phyloP scores from a whole-genome alignment of 164 flowering plant species.

The Macadamia integrifolia region DNA sequence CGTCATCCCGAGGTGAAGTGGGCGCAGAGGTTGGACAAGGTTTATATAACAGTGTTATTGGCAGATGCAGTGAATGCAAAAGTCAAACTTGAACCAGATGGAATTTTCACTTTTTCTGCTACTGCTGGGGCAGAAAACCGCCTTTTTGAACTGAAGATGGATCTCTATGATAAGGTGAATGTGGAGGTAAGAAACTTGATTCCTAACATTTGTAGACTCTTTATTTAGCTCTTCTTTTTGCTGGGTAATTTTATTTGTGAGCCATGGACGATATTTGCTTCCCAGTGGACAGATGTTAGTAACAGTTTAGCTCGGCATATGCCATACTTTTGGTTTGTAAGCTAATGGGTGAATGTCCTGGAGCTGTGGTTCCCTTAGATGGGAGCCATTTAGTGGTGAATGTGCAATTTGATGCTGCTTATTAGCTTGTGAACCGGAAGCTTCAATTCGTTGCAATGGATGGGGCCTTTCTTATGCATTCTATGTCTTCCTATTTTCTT shows the following conservation, averaged over 20 bases:
- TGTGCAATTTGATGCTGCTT: neutral
- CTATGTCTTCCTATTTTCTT: neutral
- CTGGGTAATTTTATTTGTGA: neutral
- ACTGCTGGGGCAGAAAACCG: constrained; percentile 54
- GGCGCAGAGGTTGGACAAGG: constrained; percentile 87
- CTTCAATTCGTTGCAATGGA: too few relatives aligned
- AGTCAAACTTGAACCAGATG: constrained; percentile 79
- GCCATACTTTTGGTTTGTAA: too few relatives aligned
- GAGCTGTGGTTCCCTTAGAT: neutral
- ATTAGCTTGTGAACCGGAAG: neutral
- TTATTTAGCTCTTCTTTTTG: neutral
- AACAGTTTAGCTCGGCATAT: neutral
- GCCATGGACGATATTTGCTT: neutral
- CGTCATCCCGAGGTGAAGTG: constrained; percentile 92
- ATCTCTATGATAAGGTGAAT: constrained; percentile 74
- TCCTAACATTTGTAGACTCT: neutral
- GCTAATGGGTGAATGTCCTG: too few relatives aligned
- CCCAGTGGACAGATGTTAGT: neutral
- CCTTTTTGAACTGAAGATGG: constrained; percentile 65
- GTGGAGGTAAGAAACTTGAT: constrained; percentile 56
- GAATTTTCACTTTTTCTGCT: constrained; percentile 68
- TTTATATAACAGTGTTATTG: constrained; percentile 61
- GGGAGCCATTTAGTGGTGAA: neutral
- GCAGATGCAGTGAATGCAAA: constrained; percentile 75
- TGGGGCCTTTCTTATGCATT: neutral